Percentiles rank a stretch among this genome's conserved stretches.
Evolutionary conservation across 306 rosid species (phyloP).

Genomic region (Cajanus cajan): DNA sequence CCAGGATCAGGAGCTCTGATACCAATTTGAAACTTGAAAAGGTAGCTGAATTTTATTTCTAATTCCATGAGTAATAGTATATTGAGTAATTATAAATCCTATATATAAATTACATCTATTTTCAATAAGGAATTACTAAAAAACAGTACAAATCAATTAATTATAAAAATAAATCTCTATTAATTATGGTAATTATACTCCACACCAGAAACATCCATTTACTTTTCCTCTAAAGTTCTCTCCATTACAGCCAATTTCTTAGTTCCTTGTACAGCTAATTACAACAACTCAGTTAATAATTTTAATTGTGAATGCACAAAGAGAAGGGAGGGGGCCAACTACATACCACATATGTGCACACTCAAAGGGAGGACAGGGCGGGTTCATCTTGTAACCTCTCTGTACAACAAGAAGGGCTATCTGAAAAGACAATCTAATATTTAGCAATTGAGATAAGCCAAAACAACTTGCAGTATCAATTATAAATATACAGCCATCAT

Average conservation of each 20-base stretch:
- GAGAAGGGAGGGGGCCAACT: background rate
- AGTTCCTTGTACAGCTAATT: background rate
- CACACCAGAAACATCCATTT: background rate
- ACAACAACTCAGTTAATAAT: background rate
- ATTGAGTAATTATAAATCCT: too few relatives aligned
- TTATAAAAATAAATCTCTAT: background rate
- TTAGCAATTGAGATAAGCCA: conserved; percentile 28
- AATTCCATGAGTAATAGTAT: too few relatives aligned
- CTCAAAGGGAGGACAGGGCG: conserved; percentile 93
- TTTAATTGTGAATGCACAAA: conserved; percentile 6
- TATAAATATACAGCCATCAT: conserved; percentile 23
- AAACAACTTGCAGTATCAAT: conserved; percentile 24
- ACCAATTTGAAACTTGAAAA: too few relatives aligned
- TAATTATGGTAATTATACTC: background rate
- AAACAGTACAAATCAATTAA: background rate
- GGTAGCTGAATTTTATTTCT: too few relatives aligned
- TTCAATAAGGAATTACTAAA: background rate
- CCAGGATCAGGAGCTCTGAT: too few relatives aligned
- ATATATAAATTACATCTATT: background rate
- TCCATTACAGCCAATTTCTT: conserved; percentile 15
- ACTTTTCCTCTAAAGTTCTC: background rate
- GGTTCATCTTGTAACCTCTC: conserved; percentile 91
- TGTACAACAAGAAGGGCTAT: conserved; percentile 81
- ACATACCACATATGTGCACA: conserved; percentile 95
- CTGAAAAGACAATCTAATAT: conserved; percentile 66